Conservation (phyloP, 2,329 filamentous ascomycete species). For the Dactylellina sp. region DNA sequence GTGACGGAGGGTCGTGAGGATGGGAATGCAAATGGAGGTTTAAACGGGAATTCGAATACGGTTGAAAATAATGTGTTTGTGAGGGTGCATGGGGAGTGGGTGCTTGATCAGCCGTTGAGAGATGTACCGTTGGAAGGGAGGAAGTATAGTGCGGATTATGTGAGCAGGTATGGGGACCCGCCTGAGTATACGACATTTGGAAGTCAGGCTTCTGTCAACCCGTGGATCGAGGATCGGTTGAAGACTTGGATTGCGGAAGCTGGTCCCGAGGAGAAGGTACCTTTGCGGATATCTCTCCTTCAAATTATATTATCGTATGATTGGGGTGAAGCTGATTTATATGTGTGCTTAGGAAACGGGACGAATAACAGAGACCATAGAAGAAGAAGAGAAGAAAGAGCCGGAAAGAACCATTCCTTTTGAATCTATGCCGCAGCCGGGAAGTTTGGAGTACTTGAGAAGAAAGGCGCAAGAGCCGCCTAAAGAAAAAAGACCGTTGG, state of each 20-base stretch:
- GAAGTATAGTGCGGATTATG: slow-evolving; percentile 2
- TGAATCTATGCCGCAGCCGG: not conserved
- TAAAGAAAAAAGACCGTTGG: too few relatives aligned
- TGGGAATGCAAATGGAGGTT: too few relatives aligned
- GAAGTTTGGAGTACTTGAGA: not conserved
- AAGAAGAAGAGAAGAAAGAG: not conserved
- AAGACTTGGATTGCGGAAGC: not conserved
- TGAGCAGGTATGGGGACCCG: not conserved
- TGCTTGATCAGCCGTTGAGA: not conserved
- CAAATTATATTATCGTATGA: too few relatives aligned
- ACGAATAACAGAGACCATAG: not conserved
- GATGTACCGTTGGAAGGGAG: slow-evolving; percentile 5
- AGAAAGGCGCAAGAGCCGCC: not conserved
- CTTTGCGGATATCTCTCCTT: too few relatives aligned
- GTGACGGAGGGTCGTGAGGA: not conserved
- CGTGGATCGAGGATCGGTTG: slow-evolving; percentile 15
- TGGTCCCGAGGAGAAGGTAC: not conserved
- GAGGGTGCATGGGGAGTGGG: slow-evolving; percentile 2
- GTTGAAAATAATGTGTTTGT: slow-evolving; percentile 14
- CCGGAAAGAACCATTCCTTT: not conserved
- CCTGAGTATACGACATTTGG: not conserved
- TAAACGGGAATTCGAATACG: too few relatives aligned
- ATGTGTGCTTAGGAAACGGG: too few relatives aligned
- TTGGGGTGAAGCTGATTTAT: too few relatives aligned
- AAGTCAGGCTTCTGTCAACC: not conserved